These are phyloP conservation scores for Ophiostoma australiae DNA, from an alignment of 2,329 filamentous ascomycete genomes.

Conservation along the genomic window DNA sequence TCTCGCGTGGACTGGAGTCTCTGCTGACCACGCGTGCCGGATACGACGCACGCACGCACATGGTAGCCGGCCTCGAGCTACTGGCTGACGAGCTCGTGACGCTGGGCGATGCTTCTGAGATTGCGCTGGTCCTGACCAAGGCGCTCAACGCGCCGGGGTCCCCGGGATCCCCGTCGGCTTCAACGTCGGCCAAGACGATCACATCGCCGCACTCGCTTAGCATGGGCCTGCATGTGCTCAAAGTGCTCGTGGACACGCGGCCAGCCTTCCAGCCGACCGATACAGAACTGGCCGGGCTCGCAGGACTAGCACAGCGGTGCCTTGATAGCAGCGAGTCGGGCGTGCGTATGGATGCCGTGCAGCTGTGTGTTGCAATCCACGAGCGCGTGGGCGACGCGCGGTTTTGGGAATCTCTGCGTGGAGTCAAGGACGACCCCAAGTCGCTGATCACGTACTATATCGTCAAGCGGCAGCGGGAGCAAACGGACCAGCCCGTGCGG, in stretches of 20 bases:
- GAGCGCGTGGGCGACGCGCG: conserved; percentile 51
- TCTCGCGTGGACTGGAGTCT: conserved; percentile 62
- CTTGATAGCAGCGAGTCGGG: conserved; percentile 57
- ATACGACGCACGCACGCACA: conserved; percentile 65
- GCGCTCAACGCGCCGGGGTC: conserved; percentile 44
- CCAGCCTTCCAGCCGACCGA: conserved; percentile 47
- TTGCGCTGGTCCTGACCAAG: conserved; percentile 49
- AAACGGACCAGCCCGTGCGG: not conserved
- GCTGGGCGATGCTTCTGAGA: conserved; percentile 59
- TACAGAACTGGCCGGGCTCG: conserved; percentile 48
- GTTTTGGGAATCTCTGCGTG: conserved; percentile 65
- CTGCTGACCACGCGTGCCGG: conserved; percentile 59
- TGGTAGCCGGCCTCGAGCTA: conserved; percentile 68
- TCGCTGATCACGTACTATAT: conserved; percentile 78
- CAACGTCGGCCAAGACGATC: not conserved
- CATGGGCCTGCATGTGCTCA: conserved; percentile 61
- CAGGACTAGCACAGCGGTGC: conserved; percentile 50
- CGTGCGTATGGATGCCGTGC: conserved; percentile 69
- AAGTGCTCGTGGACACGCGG: conserved; percentile 50
- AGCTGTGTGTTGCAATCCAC: conserved; percentile 71
- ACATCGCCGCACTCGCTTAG: conserved; percentile 47
- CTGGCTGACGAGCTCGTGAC: conserved; percentile 66
- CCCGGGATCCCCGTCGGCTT: conserved; percentile 29
- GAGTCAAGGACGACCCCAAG: conserved; percentile 65
- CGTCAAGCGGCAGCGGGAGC: conserved; percentile 61